phyloP scores from a whole-genome alignment of 176 grass and related monocot genomes.

The Microstegium vimineum region DNA sequence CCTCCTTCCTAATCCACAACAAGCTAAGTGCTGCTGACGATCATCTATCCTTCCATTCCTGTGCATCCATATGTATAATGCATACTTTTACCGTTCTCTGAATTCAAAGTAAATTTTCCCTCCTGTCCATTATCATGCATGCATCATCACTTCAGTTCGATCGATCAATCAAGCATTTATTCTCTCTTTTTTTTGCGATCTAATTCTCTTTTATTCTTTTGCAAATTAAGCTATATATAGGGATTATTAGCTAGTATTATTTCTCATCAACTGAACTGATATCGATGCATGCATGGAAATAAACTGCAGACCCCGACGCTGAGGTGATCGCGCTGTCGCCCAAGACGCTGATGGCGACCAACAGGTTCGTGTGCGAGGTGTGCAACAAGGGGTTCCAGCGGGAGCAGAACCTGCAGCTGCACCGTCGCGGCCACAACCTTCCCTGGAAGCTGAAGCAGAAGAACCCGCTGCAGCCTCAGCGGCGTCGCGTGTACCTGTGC shows the following conservation, averaged over 20 bases:
- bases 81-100: background rate
- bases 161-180: background rate
- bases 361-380: slow-evolving; percentile 97
- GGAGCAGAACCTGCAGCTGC: slow-evolving; percentile 98
- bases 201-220: background rate
- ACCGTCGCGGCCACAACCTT: slow-evolving; percentile 94
- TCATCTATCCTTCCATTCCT: background rate
- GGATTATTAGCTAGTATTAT: too few species aligned
- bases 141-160: background rate
- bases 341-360: slow-evolving; percentile 90
- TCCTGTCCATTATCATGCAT: background rate
- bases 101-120: background rate
- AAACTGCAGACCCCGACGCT: slow-evolving; percentile 92
- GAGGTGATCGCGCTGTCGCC: slow-evolving; percentile 97
- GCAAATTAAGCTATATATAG: background rate
- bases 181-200: background rate
- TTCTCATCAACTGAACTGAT: too few species aligned
- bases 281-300: too few species aligned
- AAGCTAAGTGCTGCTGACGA: slow-evolving; percentile 26
- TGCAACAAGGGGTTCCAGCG: slow-evolving; percentile 99
- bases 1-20: slow-evolving; percentile 18
- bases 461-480: slow-evolving; percentile 56
- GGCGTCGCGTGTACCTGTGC: slow-evolving; percentile 91
- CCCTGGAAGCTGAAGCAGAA: slow-evolving; percentile 99
- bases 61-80: background rate